phyloP scores from a whole-genome alignment of 257 asterid genomes.

The Cordia subcordata region DNA sequence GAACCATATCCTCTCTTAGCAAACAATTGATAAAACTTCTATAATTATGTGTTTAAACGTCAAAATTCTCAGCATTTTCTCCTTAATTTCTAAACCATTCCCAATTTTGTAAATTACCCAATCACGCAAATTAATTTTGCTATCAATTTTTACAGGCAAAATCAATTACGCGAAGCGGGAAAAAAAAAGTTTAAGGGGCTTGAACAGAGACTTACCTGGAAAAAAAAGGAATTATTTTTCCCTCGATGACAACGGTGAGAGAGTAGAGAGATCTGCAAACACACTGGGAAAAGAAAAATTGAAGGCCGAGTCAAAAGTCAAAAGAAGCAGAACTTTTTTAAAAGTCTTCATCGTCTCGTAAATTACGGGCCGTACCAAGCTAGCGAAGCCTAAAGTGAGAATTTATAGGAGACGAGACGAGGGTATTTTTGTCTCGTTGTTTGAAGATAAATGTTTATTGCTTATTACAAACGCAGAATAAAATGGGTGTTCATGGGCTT shows the following conservation, averaged over 20 bases:
- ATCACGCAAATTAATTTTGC: background rate
- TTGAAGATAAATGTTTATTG: no score
- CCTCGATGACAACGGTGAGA: background rate
- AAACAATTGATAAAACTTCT: no score
- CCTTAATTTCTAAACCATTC: background rate
- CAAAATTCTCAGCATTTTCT: background rate
- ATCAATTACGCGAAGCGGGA: background rate
- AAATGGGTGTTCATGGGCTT: no score
- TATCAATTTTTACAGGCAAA: background rate
- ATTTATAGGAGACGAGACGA: no score
- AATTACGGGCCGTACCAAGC: no score
- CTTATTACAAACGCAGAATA: no score
- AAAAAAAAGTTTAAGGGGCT: no score
- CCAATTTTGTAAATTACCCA: background rate
- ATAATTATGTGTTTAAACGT: no score
- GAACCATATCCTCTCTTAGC: no score
- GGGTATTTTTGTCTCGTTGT: no score
- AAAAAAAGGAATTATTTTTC: no score
- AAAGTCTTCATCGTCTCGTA: background rate
- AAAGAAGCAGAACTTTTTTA: background rate
- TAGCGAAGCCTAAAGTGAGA: no score
- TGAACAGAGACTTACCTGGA: background rate
- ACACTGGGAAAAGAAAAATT: background rate
- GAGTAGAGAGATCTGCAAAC: background rate
- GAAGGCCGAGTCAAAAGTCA: background rate